phyloP scores from a whole-genome alignment of 345 rosid species.

The Citrus reticulata region DNA sequence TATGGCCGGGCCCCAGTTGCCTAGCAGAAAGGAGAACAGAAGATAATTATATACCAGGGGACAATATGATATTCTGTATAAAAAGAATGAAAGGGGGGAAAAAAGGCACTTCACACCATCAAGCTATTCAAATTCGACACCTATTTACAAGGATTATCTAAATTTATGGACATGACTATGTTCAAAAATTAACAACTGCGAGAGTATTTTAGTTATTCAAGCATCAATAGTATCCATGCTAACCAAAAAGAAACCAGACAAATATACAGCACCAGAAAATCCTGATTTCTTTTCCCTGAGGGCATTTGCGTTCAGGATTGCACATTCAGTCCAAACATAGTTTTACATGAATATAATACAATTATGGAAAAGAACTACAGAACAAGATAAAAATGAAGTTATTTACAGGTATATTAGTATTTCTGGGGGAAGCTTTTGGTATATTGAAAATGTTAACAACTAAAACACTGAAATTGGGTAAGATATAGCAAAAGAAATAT shows the following conservation, averaged over 20 bases:
- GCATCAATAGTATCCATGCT: background rate
- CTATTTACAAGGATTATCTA: background rate
- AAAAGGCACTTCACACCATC: background rate
- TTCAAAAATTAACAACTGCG: background rate
- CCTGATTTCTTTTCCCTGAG: background rate
- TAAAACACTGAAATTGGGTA: background rate
- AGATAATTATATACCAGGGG: background rate
- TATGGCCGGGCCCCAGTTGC: slow-evolving; percentile 86
- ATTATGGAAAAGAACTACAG: background rate
- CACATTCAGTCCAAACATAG: background rate
- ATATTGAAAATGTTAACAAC: background rate
- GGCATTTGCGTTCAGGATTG: background rate
- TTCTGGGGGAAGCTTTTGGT: background rate
- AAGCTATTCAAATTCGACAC: background rate
- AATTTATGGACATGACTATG: background rate
- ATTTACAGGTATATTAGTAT: background rate
- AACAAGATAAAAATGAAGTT: background rate
- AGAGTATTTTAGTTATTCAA: background rate
- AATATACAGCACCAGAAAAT: background rate
- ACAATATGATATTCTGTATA: background rate
- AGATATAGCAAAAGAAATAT: background rate
- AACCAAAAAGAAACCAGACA: background rate
- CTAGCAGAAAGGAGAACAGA: slow-evolving; percentile 24
- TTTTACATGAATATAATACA: background rate
- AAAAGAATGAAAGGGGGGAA: background rate